Conservation (phyloP, 192 early-diverging fungal genomes). For the Mortierella antarctica region DNA sequence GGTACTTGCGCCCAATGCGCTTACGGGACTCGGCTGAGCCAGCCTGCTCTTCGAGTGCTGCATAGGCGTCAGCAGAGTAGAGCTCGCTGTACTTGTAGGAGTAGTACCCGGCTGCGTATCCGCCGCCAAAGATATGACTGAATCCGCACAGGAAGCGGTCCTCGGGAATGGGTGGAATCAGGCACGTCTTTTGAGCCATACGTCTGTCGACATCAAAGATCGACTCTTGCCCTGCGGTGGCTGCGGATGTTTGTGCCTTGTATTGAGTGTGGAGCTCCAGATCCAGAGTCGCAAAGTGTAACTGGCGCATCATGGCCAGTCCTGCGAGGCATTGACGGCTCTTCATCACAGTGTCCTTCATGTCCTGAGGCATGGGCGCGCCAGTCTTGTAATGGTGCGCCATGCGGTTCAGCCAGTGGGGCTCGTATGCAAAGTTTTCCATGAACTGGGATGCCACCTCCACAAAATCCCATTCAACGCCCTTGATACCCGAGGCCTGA, state of each 20-base stretch:
- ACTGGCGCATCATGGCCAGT: conserved; percentile 65
- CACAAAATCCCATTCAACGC: conserved; percentile 72
- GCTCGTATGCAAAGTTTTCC: conserved; percentile 71
- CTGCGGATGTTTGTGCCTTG: conserved; percentile 3
- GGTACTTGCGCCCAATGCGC: conserved; percentile 59
- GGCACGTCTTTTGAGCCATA: conserved; percentile 55
- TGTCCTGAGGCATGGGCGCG: conserved; percentile 64
- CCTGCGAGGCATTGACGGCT: conserved; percentile 61
- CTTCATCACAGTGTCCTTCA: conserved; percentile 62
- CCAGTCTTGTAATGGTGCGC: conserved; percentile 64
- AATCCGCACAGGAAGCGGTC: conserved; percentile 69
- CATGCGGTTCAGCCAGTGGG: conserved; percentile 60
- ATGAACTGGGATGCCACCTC: conserved; percentile 72
- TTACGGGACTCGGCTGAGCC: conserved; percentile 12
- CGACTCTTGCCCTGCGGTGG: conserved; percentile 18
- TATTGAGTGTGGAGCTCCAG: conserved; percentile 58
- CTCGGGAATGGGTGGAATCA: conserved; percentile 59
- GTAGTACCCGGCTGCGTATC: conserved; percentile 70
- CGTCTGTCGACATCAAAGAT: conserved; percentile 67
- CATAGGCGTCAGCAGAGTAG: conserved; percentile 72
- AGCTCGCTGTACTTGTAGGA: conserved; percentile 74
- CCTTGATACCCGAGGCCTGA: conserved; percentile 70
- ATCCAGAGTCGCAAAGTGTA: conserved; percentile 66
- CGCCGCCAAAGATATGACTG: conserved; percentile 69
- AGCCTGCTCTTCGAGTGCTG: conserved; percentile 64